These are phyloP conservation scores for Fragaria vesca DNA, from an alignment of 306 rosid genomes.

Conservation along the genomic window DNA sequence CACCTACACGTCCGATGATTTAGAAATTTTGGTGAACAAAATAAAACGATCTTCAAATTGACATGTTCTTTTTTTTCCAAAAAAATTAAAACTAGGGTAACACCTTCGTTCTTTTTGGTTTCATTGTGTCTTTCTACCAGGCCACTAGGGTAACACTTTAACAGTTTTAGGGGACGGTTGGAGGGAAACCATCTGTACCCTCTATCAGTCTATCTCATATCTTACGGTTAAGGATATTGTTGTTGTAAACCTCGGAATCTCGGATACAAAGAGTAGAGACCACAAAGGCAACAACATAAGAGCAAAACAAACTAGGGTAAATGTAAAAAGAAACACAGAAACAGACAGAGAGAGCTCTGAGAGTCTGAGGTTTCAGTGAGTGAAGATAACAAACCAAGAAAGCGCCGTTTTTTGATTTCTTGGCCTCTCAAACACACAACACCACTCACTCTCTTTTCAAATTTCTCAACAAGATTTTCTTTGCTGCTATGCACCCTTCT, in stretches of 20 bases:
- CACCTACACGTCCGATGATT: too few species aligned
- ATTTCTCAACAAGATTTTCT: background rate
- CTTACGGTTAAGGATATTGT: conserved; percentile 11
- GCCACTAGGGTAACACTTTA: background rate
- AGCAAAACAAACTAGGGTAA: background rate
- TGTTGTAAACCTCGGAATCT: background rate
- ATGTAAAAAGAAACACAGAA: background rate
- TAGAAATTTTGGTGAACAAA: too few species aligned
- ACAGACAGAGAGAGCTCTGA: conserved; percentile 7
- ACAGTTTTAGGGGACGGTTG: background rate
- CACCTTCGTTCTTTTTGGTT: too few species aligned
- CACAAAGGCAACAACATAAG: background rate
- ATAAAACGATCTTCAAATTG: too few species aligned
- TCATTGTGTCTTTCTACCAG: too few species aligned
- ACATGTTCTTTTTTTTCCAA: too few species aligned
- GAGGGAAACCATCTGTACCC: conserved; percentile 26
- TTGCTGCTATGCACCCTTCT: background rate
- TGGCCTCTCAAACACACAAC: conserved; percentile 2
- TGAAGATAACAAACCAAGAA: conserved; percentile 18
- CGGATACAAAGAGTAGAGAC: background rate
- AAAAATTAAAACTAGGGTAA: too few species aligned
- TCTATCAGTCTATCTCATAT: conserved; percentile 1
- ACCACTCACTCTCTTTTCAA: background rate
- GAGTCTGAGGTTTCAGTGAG: background rate
- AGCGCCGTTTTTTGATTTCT: conserved; percentile 18